Evolutionary conservation across 1,139 yeast species (phyloP), one percentile per base, ranked within the genome.

Genomic region (Magnusiomyces clavatus): DNA sequence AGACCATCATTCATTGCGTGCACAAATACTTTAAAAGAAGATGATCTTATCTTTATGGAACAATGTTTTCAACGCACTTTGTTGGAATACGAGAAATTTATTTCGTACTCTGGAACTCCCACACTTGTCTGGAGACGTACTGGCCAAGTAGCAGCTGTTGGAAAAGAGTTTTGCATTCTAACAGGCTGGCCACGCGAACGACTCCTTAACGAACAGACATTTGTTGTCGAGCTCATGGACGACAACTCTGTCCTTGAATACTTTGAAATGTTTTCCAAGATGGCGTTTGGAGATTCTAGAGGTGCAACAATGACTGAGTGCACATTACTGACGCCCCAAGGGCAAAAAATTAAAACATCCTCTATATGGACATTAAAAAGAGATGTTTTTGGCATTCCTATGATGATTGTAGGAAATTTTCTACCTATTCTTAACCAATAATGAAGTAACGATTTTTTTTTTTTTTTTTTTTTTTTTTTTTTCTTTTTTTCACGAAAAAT

Each of bases 91-190:
- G 92, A 87, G 58, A 85, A 82, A 64, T 85, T 86, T 64, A 83
- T 90, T 37, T 77, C 82, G 29, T 80, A 85, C 29, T 82, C 89
- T 44, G 97, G 97, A 0, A 90, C 97, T 0, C 97, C 97, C 1
- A 89, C 97, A 0, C 80, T 90, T 35, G 92, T 89, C 12, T 90
- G 97, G 97, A 73, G 97, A 60, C 75, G 97, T 53, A 89, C 96
- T 1, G 95, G 96, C 5, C 96, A 90, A 65, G 86, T 90, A 13
- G 94, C 96, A 0, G 90, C 88, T 58, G 95, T 90, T 2, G 95
- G 95, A 20, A 86, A 85, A 60, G 97, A 90, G 67, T 90, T 90
- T 64, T 84, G 94, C 60, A 77, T 86, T 8, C 70, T 90, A 31
- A 88, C 96, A 0, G 96, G 96, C 1, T 89, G 97, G 96, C 72